A percentile compares a stretch with the other conserved stretches of the same genome.
These are phyloP conservation scores for Phytopythium chamaehyphon DNA, from an alignment of 352 stramenopile species.

Conservation along the genomic window DNA sequence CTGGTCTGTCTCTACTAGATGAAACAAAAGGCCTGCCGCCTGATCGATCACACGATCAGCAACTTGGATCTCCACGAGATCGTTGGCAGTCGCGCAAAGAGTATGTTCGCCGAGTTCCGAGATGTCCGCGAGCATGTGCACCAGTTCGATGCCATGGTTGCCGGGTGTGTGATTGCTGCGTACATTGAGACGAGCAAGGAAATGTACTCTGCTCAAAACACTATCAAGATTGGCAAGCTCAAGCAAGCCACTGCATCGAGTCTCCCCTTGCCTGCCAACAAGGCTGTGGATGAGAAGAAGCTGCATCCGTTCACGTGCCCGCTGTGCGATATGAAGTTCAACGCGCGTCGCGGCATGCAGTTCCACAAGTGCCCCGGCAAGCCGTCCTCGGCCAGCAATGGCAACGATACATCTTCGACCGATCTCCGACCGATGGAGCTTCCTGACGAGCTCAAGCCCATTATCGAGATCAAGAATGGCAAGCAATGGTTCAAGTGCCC, in stretches of 20 bases:
- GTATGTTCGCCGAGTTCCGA: conserved; percentile 96
- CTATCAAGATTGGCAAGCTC: conserved; percentile 57
- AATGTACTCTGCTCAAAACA: conserved; percentile 82
- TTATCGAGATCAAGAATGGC: conserved; percentile 72
- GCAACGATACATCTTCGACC: conserved; percentile 13
- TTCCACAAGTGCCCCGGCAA: conserved; percentile 82
- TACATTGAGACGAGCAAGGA: conserved; percentile 86
- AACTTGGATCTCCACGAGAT: conserved; percentile 94
- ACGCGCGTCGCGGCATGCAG: conserved; percentile 76
- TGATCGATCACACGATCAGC: conserved; percentile 92
- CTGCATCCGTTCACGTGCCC: conserved; percentile 80
- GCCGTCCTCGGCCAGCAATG: conserved; percentile 24
- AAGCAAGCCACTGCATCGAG: conserved; percentile 47
- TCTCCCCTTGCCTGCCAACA: conserved; percentile 56
- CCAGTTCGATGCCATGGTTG: conserved; percentile 91
- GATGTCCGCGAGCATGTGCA: conserved; percentile 95
- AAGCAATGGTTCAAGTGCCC: conserved; percentile 88
- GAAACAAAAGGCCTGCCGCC: conserved; percentile 87
- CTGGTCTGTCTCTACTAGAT: conserved; percentile 54
- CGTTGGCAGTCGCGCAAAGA: conserved; percentile 92
- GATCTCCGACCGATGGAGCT: conserved; percentile 68
- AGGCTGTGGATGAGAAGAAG: conserved; percentile 85
- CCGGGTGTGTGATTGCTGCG: conserved; percentile 82
- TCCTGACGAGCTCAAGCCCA: conserved; percentile 53
- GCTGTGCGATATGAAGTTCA: conserved; percentile 85